Conservation (phyloP, 1,139 yeast genomes). For the Taphrina communis region DNA sequence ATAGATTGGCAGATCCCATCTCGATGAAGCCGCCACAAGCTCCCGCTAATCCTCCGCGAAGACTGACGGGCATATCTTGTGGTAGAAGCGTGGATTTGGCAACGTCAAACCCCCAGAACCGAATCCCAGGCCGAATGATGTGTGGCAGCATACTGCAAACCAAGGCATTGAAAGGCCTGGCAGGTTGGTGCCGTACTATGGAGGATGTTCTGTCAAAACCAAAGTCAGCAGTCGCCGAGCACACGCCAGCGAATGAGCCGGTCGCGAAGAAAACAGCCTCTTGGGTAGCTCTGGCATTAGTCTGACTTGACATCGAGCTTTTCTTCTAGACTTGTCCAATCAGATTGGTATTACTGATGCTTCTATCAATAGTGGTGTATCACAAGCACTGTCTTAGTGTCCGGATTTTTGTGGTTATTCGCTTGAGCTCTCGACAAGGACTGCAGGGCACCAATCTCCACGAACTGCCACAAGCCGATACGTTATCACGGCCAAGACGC, state of each 20-base stretch:
- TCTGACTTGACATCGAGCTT: not conserved
- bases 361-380: too few relatives aligned
- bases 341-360: too few relatives aligned
- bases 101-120: conserved; percentile 26
- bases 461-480: too few relatives aligned
- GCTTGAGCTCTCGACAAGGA: too few relatives aligned
- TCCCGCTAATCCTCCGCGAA: conserved; percentile 20
- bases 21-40: conserved; percentile 19
- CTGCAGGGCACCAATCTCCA: too few relatives aligned
- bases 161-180: not conserved
- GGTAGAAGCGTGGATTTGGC: conserved; percentile 1
- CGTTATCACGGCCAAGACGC: too few relatives aligned
- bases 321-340: not conserved
- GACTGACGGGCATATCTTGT: conserved; percentile 20
- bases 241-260: conserved; percentile 17
- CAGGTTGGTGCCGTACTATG: not conserved
- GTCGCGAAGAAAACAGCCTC: conserved; percentile 21
- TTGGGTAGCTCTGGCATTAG: conserved; percentile 4
- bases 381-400: too few relatives aligned
- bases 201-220: conserved; percentile 11
- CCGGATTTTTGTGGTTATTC: too few relatives aligned
- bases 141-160: conserved; percentile 20
- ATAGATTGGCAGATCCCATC: conserved; percentile 11
- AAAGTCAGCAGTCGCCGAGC: conserved; percentile 24
- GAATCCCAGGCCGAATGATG: conserved; percentile 25